Conservation (phyloP, 2,329 filamentous ascomycete species). For the Lecanoromycetidae sp. region DNA sequence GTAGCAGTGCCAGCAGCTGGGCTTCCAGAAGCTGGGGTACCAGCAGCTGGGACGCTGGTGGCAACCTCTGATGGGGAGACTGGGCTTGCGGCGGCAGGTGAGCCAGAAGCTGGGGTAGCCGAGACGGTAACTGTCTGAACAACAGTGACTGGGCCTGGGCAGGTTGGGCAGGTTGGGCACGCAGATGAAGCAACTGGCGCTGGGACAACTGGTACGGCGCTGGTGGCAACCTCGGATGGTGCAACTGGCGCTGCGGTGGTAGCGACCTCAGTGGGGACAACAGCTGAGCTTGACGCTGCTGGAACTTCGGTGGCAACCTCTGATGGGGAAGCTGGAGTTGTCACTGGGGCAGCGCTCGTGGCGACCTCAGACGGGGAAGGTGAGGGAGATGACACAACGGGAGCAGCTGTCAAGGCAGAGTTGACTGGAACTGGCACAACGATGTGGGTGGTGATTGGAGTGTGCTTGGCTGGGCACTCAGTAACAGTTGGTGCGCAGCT, state of each 20-base stretch:
- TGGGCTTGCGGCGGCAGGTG: constrained; percentile 16
- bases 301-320: constrained; percentile 37
- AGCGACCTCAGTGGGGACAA: constrained; percentile 8
- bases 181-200: constrained; percentile 4
- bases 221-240: not conserved
- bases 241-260: constrained; percentile 17
- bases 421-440: constrained; percentile 43
- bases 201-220: constrained; percentile 12
- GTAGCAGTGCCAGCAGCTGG: constrained; percentile 3
- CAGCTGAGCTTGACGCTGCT: constrained; percentile 17
- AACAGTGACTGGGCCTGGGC: constrained; percentile 15
- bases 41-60: constrained; percentile 11
- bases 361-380: constrained; percentile 18
- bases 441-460: constrained; percentile 27
- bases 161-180: constrained; percentile 11
- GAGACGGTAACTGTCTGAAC: constrained; percentile 19
- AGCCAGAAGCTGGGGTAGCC: constrained; percentile 13
- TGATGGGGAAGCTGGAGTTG: not conserved
- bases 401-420: constrained; percentile 38
- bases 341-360: constrained; percentile 26
- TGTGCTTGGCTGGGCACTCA: constrained; percentile 40
- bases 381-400: constrained; percentile 45
- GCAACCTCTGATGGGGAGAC: constrained; percentile 13
- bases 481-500: constrained; percentile 30
- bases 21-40: constrained; percentile 1